Conservation (phyloP, 148 eudicot genomes). For the Polygonum maritimum region DNA sequence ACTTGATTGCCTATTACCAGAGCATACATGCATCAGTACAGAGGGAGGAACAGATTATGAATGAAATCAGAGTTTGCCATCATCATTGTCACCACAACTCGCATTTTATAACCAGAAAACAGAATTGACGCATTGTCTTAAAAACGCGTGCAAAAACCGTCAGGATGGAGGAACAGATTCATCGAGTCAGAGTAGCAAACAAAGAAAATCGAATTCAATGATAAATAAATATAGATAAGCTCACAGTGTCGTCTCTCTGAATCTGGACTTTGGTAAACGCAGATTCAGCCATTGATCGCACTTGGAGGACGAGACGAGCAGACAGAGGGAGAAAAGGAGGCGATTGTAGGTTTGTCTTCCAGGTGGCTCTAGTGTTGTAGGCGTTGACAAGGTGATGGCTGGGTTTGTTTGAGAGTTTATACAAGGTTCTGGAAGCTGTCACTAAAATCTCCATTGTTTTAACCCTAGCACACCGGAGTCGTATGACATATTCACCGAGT, state of each 20-base stretch:
- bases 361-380: background rate
- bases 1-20: too few species aligned
- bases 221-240: constrained; percentile 7
- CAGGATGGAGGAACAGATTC: background rate
- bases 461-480: background rate
- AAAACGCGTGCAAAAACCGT: background rate
- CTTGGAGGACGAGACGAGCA: constrained; percentile 19
- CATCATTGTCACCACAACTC: background rate
- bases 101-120: background rate
- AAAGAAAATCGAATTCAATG: background rate
- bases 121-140: background rate
- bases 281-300: constrained; percentile 62
- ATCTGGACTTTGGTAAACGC: constrained; percentile 70
- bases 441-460: background rate
- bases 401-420: background rate
- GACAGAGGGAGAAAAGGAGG: background rate
- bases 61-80: background rate
- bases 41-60: too few species aligned
- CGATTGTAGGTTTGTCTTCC: background rate
- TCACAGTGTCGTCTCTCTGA: constrained; percentile 67
- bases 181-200: background rate
- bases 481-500: too few species aligned
- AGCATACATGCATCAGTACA: too few species aligned
- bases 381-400: background rate
- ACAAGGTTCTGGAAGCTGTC: constrained; percentile 2